These are phyloP conservation scores for Lipomyces sp. DNA, from an alignment of 805 yeast genomes.

Conservation along the genomic window DNA sequence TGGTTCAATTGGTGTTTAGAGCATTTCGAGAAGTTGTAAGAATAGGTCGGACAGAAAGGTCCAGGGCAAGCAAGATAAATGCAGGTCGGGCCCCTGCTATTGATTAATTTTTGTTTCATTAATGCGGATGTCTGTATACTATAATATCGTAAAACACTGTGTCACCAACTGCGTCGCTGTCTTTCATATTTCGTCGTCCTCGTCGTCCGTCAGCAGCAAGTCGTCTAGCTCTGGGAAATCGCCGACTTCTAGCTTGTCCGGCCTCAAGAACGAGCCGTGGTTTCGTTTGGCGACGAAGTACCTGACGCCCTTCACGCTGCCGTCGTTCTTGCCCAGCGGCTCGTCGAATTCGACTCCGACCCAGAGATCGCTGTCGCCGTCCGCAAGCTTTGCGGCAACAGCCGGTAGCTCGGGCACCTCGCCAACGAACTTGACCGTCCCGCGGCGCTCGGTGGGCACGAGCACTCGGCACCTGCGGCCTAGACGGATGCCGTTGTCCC, in stretches of 20 bases:
- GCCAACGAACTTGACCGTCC: conserved; percentile 71
- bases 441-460: conserved; percentile 54
- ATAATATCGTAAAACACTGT: neutral
- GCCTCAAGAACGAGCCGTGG: conserved; percentile 78
- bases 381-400: conserved; percentile 6
- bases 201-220: conserved; percentile 45
- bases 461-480: conserved; percentile 50
- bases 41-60: too few relatives aligned
- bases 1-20: too few relatives aligned
- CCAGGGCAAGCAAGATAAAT: too few relatives aligned
- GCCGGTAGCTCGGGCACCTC: conserved; percentile 55
- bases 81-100: too few relatives aligned
- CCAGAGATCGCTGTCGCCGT: conserved; percentile 49
- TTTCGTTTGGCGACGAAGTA: conserved; percentile 55
- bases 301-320: conserved; percentile 57
- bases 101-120: neutral
- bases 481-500: conserved; percentile 38
- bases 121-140: neutral
- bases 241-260: conserved; percentile 65
- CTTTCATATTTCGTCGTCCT: conserved; percentile 11
- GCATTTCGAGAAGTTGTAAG: too few relatives aligned
- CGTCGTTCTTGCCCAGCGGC: conserved; percentile 84
- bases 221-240: conserved; percentile 56
- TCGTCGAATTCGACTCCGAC: conserved; percentile 82
- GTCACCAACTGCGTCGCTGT: too few relatives aligned